phyloP scores from a whole-genome alignment of 2,329 filamentous ascomycete species.

The Ascosphaera apis region DNA sequence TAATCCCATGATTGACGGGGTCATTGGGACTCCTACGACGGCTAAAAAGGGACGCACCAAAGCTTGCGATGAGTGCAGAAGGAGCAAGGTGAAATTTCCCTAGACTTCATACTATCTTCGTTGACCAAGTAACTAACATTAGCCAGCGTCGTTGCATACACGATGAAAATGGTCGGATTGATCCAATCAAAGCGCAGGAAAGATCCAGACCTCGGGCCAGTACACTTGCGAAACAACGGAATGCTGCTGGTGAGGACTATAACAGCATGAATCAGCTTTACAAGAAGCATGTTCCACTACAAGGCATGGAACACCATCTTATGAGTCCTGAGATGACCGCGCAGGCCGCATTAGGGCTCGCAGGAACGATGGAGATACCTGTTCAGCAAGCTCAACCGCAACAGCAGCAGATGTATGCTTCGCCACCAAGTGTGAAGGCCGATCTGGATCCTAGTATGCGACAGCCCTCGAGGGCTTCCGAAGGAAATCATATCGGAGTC shows the following conservation, averaged over 20 bases:
- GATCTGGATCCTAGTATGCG: constrained; percentile 14
- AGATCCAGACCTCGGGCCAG: constrained; percentile 35
- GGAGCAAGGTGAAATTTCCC: constrained; percentile 34
- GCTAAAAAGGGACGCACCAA: constrained; percentile 37
- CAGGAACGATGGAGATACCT: too few relatives aligned
- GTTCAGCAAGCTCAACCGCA: too few relatives aligned
- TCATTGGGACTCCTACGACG: constrained; percentile 13
- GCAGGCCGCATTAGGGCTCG: too few relatives aligned
- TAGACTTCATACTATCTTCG: constrained; percentile 1
- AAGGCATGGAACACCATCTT: too few relatives aligned
- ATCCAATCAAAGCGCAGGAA: constrained; percentile 40
- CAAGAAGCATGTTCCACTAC: too few relatives aligned
- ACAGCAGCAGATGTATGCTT: constrained; percentile 14
- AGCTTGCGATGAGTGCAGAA: constrained; percentile 42
- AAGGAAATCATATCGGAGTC: too few relatives aligned
- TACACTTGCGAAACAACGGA: constrained; percentile 30
- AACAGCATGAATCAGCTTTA: too few relatives aligned
- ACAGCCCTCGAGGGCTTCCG: too few relatives aligned
- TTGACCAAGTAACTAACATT: constrained; percentile 8
- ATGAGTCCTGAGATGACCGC: too few relatives aligned
- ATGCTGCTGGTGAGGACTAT: constrained; percentile 23
- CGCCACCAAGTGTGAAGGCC: constrained; percentile 15
- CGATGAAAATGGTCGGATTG: constrained; percentile 39
- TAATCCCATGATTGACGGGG: constrained; percentile 11
- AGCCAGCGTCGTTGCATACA: constrained; percentile 41